Base-by-base conservation (phyloP, 2,329 filamentous ascomycete genomes). In the Pyrenophora graminea region DNA sequence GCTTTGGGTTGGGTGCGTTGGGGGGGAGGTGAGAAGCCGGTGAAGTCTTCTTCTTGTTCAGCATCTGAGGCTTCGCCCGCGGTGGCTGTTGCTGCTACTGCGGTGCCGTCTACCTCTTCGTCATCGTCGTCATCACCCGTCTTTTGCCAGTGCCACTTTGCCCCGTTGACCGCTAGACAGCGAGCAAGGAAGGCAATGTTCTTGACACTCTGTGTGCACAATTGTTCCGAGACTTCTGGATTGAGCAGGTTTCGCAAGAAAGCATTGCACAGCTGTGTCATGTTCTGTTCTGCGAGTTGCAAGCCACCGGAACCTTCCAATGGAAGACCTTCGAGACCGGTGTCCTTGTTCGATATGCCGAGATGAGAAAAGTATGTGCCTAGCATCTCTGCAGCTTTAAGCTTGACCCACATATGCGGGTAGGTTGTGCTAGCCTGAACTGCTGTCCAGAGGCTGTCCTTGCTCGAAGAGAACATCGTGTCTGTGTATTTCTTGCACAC, bases 111-210 rank as follows among this genome's bases (percentile, higher is more conserved):
- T 10, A 44, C 55, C 1, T 70, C 56, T 4, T 70, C 56, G 1
- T 74, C 75, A 15, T 74, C 75, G 15, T 78, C 77, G 10, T 74
- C 75, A n/a, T 78, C 77, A n/a, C 73, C 74, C 7, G 74, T 72
- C 15, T 78, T 77, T 5, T 71, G 68, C 47, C 58, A 72, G 59
- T 68, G 74, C 77, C 70, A 84, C 19, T 63, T 72, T 38, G 80
- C 63, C 64, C 79, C 77, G 57, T 86, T 89, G 30, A 81, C 81
- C 12, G 81, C 81, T 51, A 83, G 82, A 65, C 77, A 86, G 53
- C 80, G 84, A 36, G 86, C 90, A 0, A 99, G 79, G 78, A 96
- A 96, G 32, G 93, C 81, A 31, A 96, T 78, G 57, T 96, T 91
- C 59, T 91, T 88, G 3, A 90, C 85, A 10, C 86, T 86, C 68